A percentile compares a stretch with the other conserved stretches of the same genome.
Conservation (phyloP, 495 filamentous ascomycete genomes). For the Penicillium paxilli region DNA sequence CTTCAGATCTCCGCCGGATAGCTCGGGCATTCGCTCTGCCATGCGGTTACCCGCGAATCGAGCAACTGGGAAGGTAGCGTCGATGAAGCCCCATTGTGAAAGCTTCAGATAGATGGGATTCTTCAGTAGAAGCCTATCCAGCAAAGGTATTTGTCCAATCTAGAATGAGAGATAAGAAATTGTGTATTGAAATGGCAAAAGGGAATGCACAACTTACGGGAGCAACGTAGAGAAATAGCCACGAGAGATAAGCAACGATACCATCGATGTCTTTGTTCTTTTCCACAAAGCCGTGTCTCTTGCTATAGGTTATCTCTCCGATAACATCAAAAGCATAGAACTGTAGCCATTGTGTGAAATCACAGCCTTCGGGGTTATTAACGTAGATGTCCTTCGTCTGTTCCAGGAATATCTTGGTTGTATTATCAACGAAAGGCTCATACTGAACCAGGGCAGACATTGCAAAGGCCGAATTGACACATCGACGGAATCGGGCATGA, state of each 20-base stretch:
- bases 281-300: conserved; percentile 63
- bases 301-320: conserved; percentile 62
- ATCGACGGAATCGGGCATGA: conserved; percentile 68
- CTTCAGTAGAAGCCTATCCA: conserved; percentile 32
- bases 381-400: conserved; percentile 64
- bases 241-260: conserved; percentile 41
- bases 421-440: conserved; percentile 63
- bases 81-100: conserved; percentile 14
- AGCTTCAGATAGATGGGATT: conserved; percentile 26
- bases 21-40: conserved; percentile 17
- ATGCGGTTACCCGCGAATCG: conserved; percentile 47
- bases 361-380: conserved; percentile 44
- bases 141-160: conserved; percentile 27
- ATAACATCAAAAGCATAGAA: conserved; percentile 80
- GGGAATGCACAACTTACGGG: conserved; percentile 19
- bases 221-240: conserved; percentile 47
- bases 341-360: conserved; percentile 73
- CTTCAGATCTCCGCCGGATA: conserved; percentile 13
- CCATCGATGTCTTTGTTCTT: conserved; percentile 58
- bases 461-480: conserved; percentile 70
- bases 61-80: conserved; percentile 13
- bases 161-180: conserved; percentile 16
- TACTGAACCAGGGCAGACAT: conserved; percentile 71
- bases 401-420: conserved; percentile 24
- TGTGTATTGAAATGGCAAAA: conserved; percentile 10